phyloP scores from a whole-genome alignment of 1,284 basidiomycete species.

The Ganoderma leucocontextum region DNA sequence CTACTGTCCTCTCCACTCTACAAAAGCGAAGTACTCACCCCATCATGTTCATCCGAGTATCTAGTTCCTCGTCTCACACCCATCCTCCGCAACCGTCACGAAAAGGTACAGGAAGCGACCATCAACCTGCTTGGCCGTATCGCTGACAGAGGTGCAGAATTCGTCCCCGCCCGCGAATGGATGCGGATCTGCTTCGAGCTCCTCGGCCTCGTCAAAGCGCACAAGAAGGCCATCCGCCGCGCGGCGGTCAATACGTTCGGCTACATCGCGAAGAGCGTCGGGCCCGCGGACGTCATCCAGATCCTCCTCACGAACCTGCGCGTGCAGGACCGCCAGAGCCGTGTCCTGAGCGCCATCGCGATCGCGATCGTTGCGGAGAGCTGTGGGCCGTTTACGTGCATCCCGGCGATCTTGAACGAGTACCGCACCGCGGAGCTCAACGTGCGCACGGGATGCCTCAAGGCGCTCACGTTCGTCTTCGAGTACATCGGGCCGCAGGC shows the following conservation, averaged over 20 bases:
- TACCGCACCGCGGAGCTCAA: constrained; percentile 98
- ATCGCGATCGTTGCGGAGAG: constrained; percentile 98
- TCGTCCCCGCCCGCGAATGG: constrained; percentile 98
- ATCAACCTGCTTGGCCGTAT: constrained; percentile 99
- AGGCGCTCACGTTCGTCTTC: constrained; percentile 98
- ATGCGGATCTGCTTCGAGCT: constrained; percentile 99
- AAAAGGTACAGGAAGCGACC: constrained; percentile 99
- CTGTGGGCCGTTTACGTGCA: constrained; percentile 98
- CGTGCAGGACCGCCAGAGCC: constrained; percentile 98
- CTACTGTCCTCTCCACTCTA: constrained; percentile 10
- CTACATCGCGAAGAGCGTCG: constrained; percentile 99
- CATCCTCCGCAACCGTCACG: constrained; percentile 97
- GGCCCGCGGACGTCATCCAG: constrained; percentile 97
- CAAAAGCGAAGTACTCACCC: background rate
- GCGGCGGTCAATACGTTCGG: constrained; percentile 99
- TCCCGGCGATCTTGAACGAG: constrained; percentile 98
- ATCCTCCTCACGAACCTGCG: constrained; percentile 98
- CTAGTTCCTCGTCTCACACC: constrained; percentile 98
- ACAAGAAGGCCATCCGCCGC: constrained; percentile 98
- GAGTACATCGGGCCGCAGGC: constrained; percentile 99
- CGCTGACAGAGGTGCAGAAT: constrained; percentile 98
- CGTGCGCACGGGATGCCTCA: constrained; percentile 98
- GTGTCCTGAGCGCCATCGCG: constrained; percentile 98
- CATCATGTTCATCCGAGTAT: constrained; percentile 15
- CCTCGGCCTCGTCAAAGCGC: constrained; percentile 96